Percentiles rank a stretch among this genome's conserved stretches.
These are phyloP conservation scores for Cladosporium sp. DNA, from an alignment of 2,329 filamentous ascomycete species.

Conservation along the genomic window DNA sequence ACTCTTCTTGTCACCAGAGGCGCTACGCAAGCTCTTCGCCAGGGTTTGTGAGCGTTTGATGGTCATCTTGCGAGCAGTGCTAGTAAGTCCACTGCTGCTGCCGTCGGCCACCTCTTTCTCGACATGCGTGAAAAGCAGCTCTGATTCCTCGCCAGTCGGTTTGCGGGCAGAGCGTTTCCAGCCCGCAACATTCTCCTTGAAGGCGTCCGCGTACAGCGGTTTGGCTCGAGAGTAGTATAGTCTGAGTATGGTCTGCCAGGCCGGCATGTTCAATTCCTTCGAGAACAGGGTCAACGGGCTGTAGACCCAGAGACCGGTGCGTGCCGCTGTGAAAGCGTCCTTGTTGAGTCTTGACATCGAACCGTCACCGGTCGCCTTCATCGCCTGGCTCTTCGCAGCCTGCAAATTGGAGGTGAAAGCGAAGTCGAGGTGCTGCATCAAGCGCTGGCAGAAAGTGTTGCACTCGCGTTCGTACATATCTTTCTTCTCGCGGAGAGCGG, in stretches of 20 bases:
- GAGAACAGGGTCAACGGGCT: slow-evolving; percentile 83
- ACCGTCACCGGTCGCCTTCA: slow-evolving; percentile 31
- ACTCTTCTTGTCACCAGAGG: slow-evolving; percentile 48
- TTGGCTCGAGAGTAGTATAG: slow-evolving; percentile 76
- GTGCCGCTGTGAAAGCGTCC: slow-evolving; percentile 64
- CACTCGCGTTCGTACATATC: slow-evolving; percentile 80
- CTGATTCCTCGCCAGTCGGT: slow-evolving; percentile 30
- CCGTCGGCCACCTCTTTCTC: slow-evolving; percentile 68
- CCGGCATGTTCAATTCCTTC: slow-evolving; percentile 73
- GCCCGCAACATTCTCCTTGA: slow-evolving; percentile 68
- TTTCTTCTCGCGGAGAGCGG: slow-evolving; percentile 90
- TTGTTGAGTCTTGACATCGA: slow-evolving; percentile 56
- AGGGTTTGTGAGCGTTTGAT: slow-evolving; percentile 91
- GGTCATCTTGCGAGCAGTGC: slow-evolving; percentile 81
- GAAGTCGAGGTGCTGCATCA: slow-evolving; percentile 76
- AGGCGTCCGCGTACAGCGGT: slow-evolving; percentile 75
- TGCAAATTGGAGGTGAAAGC: slow-evolving; percentile 72
- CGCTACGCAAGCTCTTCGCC: slow-evolving; percentile 67
- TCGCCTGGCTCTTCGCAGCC: slow-evolving; percentile 42
- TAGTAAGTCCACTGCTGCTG: slow-evolving; percentile 59
- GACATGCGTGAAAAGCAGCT: slow-evolving; percentile 78
- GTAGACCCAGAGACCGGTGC: slow-evolving; percentile 79
- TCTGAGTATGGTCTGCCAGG: slow-evolving; percentile 76
- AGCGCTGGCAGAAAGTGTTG: slow-evolving; percentile 68
- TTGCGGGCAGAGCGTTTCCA: slow-evolving; percentile 54